Conservation (phyloP, 2,329 filamentous ascomycete species). For the Didymella glomerata region DNA sequence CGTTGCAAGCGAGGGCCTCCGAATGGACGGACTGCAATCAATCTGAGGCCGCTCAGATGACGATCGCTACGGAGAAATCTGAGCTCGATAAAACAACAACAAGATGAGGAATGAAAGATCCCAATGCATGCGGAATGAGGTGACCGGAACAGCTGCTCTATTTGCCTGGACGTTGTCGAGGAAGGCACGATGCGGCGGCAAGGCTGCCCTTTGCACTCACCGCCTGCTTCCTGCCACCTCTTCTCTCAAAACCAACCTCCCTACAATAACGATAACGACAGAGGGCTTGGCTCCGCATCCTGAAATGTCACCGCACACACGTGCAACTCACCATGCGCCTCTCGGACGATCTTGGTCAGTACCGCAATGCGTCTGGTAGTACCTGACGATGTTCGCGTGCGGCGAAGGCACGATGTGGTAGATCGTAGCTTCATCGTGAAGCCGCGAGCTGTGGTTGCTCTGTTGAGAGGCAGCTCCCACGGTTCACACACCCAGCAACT, state of each 20-base stretch:
- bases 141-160: neutral
- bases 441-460: conserved; percentile 12
- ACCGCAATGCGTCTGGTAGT: conserved; percentile 9
- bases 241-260: conserved; percentile 3
- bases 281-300: neutral
- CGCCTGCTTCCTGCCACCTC: conserved; percentile 8
- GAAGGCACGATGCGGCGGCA: neutral
- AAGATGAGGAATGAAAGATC: conserved; percentile 11
- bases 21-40: conserved; percentile 11
- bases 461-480: neutral
- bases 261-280: neutral
- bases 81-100: conserved; percentile 2
- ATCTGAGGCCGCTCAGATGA: conserved; percentile 17
- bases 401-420: conserved; percentile 19
- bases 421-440: conserved; percentile 4
- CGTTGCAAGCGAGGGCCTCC: conserved; percentile 15
- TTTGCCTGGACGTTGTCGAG: neutral
- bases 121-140: neutral
- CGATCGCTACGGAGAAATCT: conserved; percentile 10
- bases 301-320: neutral
- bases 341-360: neutral
- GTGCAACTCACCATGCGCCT: neutral
- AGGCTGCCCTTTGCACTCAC: neutral
- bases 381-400: conserved; percentile 6
- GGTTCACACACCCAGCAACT: neutral